Evolutionary conservation across 2,329 filamentous ascomycete species (phyloP).

Genomic region (Cladosporium sp.): DNA sequence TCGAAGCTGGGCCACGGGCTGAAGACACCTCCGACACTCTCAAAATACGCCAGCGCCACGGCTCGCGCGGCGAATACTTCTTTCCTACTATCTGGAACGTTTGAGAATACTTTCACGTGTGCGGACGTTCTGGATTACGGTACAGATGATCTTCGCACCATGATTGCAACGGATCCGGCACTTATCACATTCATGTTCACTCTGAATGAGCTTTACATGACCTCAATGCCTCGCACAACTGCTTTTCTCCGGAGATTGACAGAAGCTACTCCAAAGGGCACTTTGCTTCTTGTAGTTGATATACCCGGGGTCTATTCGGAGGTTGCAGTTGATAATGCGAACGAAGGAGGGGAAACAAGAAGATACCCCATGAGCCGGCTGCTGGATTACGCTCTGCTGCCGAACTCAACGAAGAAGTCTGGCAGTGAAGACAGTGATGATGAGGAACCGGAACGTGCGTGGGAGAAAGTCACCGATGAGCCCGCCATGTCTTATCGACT

Average conservation of each 20-base stretch:
- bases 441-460: constrained; percentile 36
- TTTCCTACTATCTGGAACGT: constrained; percentile 29
- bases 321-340: constrained; percentile 50
- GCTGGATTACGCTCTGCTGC: constrained; percentile 72
- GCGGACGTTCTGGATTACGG: constrained; percentile 47
- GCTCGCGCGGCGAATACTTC: constrained; percentile 39
- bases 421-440: constrained; percentile 19
- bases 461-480: constrained; percentile 71
- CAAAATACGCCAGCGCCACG: constrained; percentile 45
- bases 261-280: constrained; percentile 50
- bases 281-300: constrained; percentile 80
- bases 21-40: constrained; percentile 45
- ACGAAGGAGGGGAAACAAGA: constrained; percentile 42
- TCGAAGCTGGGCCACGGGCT: constrained; percentile 55
- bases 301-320: constrained; percentile 93
- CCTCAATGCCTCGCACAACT: constrained; percentile 71
- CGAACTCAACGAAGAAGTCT: constrained; percentile 17
- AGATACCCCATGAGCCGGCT: constrained; percentile 94
- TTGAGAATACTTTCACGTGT: constrained; percentile 43
- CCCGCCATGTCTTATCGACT: constrained; percentile 86
- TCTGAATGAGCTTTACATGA: constrained; percentile 87
- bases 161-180: constrained; percentile 20
- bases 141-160: constrained; percentile 26
- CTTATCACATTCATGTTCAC: constrained; percentile 88
- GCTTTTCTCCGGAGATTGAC: constrained; percentile 71